Conservation (phyloP, 371 early-diverging fungal genomes). For the Encephalitozoon hellem region DNA sequence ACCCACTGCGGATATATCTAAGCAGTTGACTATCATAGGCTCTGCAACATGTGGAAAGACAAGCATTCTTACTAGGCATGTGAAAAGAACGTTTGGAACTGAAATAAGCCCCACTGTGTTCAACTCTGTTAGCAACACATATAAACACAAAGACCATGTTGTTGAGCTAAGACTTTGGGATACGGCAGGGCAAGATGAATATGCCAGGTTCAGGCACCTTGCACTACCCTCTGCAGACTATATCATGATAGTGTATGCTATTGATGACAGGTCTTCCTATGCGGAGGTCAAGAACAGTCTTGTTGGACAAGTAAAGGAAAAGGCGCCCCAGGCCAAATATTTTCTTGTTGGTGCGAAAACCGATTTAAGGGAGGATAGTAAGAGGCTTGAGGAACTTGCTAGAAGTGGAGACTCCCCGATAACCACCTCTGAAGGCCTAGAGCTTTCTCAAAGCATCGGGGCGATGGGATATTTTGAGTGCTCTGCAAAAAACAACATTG, state of each 20-base stretch:
- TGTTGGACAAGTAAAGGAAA: slow-evolving; percentile 13
- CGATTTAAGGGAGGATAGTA: slow-evolving; percentile 21
- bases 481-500: slow-evolving; percentile 81
- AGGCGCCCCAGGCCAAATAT: slow-evolving; percentile 17
- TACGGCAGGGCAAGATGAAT: slow-evolving; percentile 61
- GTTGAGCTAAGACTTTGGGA: slow-evolving; percentile 50
- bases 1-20: slow-evolving; percentile 10
- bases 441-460: slow-evolving; percentile 71
- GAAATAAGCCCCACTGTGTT: slow-evolving; percentile 46
- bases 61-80: slow-evolving; percentile 47
- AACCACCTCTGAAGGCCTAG: slow-evolving; percentile 35
- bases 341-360: slow-evolving; percentile 34
- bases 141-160: neutral
- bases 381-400: neutral
- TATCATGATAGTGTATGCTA: slow-evolving; percentile 48
- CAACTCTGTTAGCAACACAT: slow-evolving; percentile 27
- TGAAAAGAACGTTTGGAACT: slow-evolving; percentile 34
- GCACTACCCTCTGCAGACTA: slow-evolving; percentile 51
- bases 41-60: slow-evolving; percentile 60
- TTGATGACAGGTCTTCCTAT: slow-evolving; percentile 42
- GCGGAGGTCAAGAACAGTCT: slow-evolving; percentile 39
- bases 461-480: slow-evolving; percentile 93
- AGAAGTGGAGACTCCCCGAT: slow-evolving; percentile 6
- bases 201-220: slow-evolving; percentile 48
- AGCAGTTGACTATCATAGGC: slow-evolving; percentile 55